Evolutionary conservation across 176 grass and related monocot genomes (phyloP).

Genomic region (Lolium multiflorum): DNA sequence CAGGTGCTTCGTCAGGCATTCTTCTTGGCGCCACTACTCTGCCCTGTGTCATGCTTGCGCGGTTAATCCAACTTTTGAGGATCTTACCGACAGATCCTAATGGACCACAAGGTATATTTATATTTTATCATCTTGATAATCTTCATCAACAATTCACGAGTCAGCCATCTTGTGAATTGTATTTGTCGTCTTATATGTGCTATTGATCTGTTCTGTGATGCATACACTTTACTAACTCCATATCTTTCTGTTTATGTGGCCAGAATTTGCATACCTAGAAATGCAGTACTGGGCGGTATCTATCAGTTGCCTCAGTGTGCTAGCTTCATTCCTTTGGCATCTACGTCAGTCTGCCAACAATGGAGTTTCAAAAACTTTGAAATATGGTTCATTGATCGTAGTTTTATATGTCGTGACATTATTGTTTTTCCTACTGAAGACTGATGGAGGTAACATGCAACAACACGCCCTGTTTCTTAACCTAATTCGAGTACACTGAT

Average conservation of each 20-base stretch:
- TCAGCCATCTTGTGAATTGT: not conserved
- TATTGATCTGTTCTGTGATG: not conserved
- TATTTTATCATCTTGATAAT: not conserved
- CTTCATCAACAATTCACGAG: not conserved
- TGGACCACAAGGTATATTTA: slow-evolving; percentile 55
- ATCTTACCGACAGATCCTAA: slow-evolving; percentile 56
- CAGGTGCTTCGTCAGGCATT: slow-evolving; percentile 91
- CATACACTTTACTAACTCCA: slow-evolving; percentile 9
- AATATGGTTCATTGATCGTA: slow-evolving; percentile 44
- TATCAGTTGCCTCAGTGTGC: slow-evolving; percentile 64
- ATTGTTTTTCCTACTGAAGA: slow-evolving; percentile 55
- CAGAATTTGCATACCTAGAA: slow-evolving; percentile 70
- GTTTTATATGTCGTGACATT: slow-evolving; percentile 53
- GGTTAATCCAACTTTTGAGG: slow-evolving; percentile 78
- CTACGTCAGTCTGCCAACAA: slow-evolving; percentile 44
- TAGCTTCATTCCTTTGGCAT: slow-evolving; percentile 75
- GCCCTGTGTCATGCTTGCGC: not conserved
- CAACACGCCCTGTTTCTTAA: not conserved
- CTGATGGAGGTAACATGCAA: slow-evolving; percentile 60
- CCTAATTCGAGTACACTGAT: slow-evolving; percentile 20
- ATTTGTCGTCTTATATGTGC: not conserved
- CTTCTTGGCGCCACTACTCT: slow-evolving; percentile 68
- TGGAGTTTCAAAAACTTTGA: slow-evolving; percentile 42
- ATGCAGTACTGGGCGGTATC: slow-evolving; percentile 90
- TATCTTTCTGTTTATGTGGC: slow-evolving; percentile 16